phyloP scores from a whole-genome alignment of 1,284 basidiomycete species.

The Cystobasidiaceae sp. region DNA sequence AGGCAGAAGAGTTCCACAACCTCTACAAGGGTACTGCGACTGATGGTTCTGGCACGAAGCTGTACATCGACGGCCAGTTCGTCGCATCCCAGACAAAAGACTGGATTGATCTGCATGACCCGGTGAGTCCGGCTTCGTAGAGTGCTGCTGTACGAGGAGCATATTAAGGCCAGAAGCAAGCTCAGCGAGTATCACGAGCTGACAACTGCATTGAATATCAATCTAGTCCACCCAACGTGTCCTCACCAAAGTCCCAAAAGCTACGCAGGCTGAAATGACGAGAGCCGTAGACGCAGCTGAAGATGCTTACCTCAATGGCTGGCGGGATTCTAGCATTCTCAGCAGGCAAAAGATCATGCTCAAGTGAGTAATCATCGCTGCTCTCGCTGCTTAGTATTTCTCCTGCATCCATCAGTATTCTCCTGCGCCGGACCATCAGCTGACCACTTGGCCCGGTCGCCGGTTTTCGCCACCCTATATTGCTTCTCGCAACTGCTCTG shows the following conservation, averaged over 20 bases:
- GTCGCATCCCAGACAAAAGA: constrained; percentile 23
- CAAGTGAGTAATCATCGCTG: constrained; percentile 57
- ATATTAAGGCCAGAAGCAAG: no score
- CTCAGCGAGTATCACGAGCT: no score
- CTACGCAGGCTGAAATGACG: constrained; percentile 73
- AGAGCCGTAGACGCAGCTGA: constrained; percentile 78
- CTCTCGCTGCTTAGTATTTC: background rate
- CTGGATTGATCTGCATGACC: constrained; percentile 41
- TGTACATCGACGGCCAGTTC: constrained; percentile 39
- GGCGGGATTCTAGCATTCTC: constrained; percentile 80
- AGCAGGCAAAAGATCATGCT: constrained; percentile 82
- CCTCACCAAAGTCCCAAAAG: constrained; percentile 83
- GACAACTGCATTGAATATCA: background rate
- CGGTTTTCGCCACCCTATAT: no score
- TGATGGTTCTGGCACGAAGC: constrained; percentile 35
- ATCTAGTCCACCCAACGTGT: constrained; percentile 53
- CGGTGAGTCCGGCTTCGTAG: no score
- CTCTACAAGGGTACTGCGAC: constrained; percentile 33
- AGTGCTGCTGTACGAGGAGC: no score
- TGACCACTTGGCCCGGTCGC: no score
- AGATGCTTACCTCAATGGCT: constrained; percentile 74
- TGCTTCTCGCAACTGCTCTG: no score
- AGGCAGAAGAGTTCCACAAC: constrained; percentile 21
- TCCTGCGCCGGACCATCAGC: no score
- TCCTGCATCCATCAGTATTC: no score